Base-by-base conservation (phyloP, 2,329 filamentous ascomycete genomes). In the Calonectria fujianensis region DNA sequence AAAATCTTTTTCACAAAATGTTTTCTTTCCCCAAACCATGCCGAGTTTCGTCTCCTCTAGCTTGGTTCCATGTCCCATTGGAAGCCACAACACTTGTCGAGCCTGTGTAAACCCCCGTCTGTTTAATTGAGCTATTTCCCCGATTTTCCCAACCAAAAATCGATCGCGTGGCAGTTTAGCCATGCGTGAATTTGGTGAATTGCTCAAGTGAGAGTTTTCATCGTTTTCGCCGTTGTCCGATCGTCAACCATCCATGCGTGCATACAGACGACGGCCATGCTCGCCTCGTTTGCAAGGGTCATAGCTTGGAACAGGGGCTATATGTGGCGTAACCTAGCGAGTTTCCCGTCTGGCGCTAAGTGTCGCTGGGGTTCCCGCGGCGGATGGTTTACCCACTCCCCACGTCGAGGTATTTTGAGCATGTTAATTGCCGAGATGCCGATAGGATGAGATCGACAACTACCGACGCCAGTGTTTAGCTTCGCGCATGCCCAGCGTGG, bases 341-440 rank as follows among this genome's bases (percentile, higher is more conserved):
- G 41, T 9, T n/a, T 37, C 24, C 24, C 50, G 24, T 27, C n/a
- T 31, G 16, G 51, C 51, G 51, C 51, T 54, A 32, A 7, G 29
- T 13, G 29, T 32, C 29, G 29, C 14, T 32, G 6, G 31, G 29
- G 51, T 9, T 18, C 20, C 51, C 24, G 24, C 16, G 51, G 4
- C 27, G 51, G 24, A 54, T 61, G n/a, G 54, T 13, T 61, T 32
- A 39, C 24, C 11, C 11, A 39, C 32, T 5, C 54, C 54, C 13
- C 51, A 32, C 14, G 16, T 61, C 32, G 54, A 61, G 54, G 32
- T 39, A 32, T 16, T 61, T 61, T 61, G 54, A 61, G 54, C 54
- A 61, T 16, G 32, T 61, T 61, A 61, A 61, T 61, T 61, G 54
- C 54, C 54, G 54, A 61, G 54, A 61, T 61, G 32, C 54, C 54